Percentiles rank a stretch among this genome's conserved stretches.
phyloP scores from a whole-genome alignment of 495 filamentous ascomycete species.

The Lichenothelia convexa region DNA sequence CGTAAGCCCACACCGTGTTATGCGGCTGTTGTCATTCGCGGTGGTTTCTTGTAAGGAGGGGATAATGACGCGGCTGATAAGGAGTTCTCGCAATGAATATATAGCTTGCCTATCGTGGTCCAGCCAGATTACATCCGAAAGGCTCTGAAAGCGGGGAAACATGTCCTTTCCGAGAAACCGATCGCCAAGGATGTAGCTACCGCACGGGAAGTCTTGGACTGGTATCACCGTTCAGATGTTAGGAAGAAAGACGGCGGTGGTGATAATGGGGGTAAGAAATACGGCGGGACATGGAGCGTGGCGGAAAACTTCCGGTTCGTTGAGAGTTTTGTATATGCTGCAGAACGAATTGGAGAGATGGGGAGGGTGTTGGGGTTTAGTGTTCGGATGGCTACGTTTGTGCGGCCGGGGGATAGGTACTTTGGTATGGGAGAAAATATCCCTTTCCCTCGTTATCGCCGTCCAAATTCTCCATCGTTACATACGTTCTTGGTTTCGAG shows the following conservation, averaged over 20 bases:
- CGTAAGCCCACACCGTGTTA: too few relatives aligned
- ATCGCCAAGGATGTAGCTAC: conserved; percentile 47
- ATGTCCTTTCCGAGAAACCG: conserved; percentile 72
- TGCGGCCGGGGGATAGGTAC: conserved; percentile 40
- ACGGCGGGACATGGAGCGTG: conserved; percentile 42
- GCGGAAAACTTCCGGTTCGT: conserved; percentile 65
- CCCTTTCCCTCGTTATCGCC: too few relatives aligned
- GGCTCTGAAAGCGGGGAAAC: conserved; percentile 52
- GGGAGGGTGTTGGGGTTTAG: conserved; percentile 49
- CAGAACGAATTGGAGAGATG: conserved; percentile 36
- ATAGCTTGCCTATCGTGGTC: conserved; percentile 40
- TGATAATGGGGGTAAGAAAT: too few relatives aligned
- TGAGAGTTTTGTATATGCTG: conserved; percentile 35
- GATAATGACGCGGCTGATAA: too few relatives aligned
- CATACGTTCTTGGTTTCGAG: too few relatives aligned
- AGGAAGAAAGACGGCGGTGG: too few relatives aligned
- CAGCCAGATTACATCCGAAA: conserved; percentile 40
- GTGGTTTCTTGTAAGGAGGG: too few relatives aligned
- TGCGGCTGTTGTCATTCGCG: too few relatives aligned
- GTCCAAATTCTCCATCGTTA: too few relatives aligned
- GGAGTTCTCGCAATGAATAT: too few relatives aligned
- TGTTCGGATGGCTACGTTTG: conserved; percentile 32
- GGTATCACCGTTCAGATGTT: conserved; percentile 35
- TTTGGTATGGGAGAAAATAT: too few relatives aligned
- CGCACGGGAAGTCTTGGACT: conserved; percentile 41